phyloP scores from a whole-genome alignment of 106 monocot genomes.

The Dioscorea alata region DNA sequence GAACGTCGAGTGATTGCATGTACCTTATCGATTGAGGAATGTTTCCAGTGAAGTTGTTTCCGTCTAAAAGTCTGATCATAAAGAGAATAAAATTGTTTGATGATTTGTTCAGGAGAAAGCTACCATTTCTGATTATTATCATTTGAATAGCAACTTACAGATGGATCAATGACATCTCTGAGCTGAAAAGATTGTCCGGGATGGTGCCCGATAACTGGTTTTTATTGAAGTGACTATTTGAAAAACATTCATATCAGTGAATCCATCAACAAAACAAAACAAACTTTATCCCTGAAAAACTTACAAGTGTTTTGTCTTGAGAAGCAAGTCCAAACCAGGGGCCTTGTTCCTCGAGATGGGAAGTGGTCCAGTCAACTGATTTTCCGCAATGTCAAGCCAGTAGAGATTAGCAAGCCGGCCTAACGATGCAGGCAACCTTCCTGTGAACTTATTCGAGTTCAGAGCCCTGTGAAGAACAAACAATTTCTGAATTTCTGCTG shows the following conservation, averaged over 20 bases:
- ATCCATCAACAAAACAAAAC: conserved; percentile 2
- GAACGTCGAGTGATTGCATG: conserved; percentile 26
- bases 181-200: too few species aligned
- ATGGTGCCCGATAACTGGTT: too few species aligned
- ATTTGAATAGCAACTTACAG: conserved; percentile 41
- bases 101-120: background rate
- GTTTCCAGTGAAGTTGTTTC: conserved; percentile 29
- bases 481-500: background rate
- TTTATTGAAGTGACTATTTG: too few species aligned
- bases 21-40: conserved; percentile 34
- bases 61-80: conserved; percentile 34
- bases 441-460: too few species aligned
- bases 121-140: background rate
- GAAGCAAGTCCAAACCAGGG: conserved; percentile 60
- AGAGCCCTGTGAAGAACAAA: background rate
- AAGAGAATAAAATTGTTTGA: background rate
- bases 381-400: conserved; percentile 65
- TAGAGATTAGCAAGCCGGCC: too few species aligned
- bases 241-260: too few species aligned
- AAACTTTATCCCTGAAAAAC: background rate
- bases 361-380: conserved; percentile 56
- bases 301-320: conserved; percentile 72
- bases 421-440: too few species aligned
- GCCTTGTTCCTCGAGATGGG: conserved; percentile 43
- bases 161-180: too few species aligned